These are phyloP conservation scores for Saccharomycopsis guyanensis DNA, from an alignment of 805 yeast genomes.

Conservation along the genomic window DNA sequence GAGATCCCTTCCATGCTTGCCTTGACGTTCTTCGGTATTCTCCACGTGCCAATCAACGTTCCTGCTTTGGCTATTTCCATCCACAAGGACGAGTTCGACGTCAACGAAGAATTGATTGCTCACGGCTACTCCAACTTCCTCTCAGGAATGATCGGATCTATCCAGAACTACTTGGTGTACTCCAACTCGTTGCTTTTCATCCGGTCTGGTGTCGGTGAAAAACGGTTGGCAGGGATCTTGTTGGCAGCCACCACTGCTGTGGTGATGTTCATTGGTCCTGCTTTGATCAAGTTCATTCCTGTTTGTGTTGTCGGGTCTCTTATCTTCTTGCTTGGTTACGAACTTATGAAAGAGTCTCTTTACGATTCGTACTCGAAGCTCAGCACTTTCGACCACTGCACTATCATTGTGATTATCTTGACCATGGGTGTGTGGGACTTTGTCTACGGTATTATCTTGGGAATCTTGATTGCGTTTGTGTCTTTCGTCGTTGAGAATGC, in stretches of 20 bases:
- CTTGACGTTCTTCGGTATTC: constrained; percentile 86
- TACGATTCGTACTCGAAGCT: constrained; percentile 78
- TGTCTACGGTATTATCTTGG: constrained; percentile 85
- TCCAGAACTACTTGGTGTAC: constrained; percentile 91
- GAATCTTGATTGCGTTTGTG: constrained; percentile 84
- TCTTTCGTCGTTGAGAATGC: constrained; percentile 95
- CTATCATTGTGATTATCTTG: constrained; percentile 78
- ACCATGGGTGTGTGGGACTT: constrained; percentile 96
- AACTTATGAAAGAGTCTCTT: constrained; percentile 76
- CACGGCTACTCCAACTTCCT: constrained; percentile 88
- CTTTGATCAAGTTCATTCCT: constrained; percentile 88
- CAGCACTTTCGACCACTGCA: constrained; percentile 68
- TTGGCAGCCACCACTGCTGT: constrained; percentile 73
- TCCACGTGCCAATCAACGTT: constrained; percentile 96
- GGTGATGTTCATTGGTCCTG: constrained; percentile 85
- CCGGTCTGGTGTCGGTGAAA: constrained; percentile 83
- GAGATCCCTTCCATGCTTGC: constrained; percentile 94
- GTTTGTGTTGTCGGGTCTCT: constrained; percentile 93
- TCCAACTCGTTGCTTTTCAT: constrained; percentile 89
- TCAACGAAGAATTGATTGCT: constrained; percentile 87
- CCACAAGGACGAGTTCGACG: constrained; percentile 75
- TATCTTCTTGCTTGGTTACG: constrained; percentile 86
- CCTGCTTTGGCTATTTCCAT: constrained; percentile 93
- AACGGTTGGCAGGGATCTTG: constrained; percentile 81
- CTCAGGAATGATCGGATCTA: constrained; percentile 78